These are phyloP conservation scores for Chalciporus piperatus DNA, from an alignment of 768 basidiomycete species.

Conservation along the genomic window DNA sequence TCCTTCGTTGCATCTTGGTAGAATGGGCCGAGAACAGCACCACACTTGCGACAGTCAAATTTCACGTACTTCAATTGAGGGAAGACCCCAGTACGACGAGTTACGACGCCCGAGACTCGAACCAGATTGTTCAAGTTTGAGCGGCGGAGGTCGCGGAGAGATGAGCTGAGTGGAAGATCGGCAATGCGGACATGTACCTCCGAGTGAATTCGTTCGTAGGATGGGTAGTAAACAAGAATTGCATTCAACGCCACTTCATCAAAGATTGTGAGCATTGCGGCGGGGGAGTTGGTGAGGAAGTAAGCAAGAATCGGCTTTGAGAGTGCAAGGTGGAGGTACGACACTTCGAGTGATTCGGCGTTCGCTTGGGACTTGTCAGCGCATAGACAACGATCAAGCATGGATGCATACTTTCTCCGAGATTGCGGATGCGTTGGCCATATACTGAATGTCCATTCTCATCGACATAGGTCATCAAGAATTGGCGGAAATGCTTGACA, in stretches of 20 bases:
- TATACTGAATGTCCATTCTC: conserved; percentile 91
- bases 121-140: conserved; percentile 93
- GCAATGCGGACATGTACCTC: conserved; percentile 98
- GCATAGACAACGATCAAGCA: conserved; percentile 3
- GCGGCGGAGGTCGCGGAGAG: conserved; percentile 91
- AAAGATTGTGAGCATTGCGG: conserved; percentile 90
- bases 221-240: conserved; percentile 93
- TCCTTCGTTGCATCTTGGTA: conserved; percentile 96
- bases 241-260: conserved; percentile 93
- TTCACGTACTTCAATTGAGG: conserved; percentile 99
- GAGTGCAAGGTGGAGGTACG: conserved; percentile 89
- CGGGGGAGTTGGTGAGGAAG: conserved; percentile 93
- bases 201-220: conserved; percentile 94
- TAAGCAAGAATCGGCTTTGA: conserved; percentile 96
- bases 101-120: conserved; percentile 93
- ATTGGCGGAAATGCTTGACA: conserved; percentile 88
- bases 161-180: conserved; percentile 85
- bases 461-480: conserved; percentile 94
- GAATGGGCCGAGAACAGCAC: conserved; percentile 92
- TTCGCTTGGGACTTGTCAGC: conserved; percentile 58
- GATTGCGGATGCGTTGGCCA: conserved; percentile 86
- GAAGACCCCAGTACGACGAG: conserved; percentile 92
- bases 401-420: conserved; percentile 81
- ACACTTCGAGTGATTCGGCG: conserved; percentile 95
- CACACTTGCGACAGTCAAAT: conserved; percentile 95